phyloP scores from a whole-genome alignment of 257 asterid species.

The Solanum tacnaense region DNA sequence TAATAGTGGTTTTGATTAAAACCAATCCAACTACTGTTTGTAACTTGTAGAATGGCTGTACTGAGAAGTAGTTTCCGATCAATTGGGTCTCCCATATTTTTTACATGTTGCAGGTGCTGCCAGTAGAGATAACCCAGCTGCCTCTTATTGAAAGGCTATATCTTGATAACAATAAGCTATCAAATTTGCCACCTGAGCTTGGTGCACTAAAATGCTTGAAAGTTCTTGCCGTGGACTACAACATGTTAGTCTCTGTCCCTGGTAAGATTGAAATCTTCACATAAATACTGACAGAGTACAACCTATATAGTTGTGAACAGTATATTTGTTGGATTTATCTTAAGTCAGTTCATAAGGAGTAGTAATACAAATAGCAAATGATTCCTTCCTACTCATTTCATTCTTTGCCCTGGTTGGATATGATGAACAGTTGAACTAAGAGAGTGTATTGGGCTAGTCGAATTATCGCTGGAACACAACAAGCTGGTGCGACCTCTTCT shows the following conservation, averaged over 20 bases:
- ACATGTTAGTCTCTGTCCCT: constrained; percentile 81
- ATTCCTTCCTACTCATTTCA: constrained; percentile 8
- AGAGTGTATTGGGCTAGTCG: constrained; percentile 77
- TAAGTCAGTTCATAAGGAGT: neutral
- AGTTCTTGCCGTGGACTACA: constrained; percentile 88
- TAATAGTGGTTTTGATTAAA: neutral
- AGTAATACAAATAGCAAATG: neutral
- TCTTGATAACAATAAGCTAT: constrained; percentile 82
- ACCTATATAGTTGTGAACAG: neutral
- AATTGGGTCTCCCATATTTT: neutral
- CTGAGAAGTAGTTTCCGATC: neutral
- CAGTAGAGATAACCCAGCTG: constrained; percentile 78
- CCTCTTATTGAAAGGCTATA: constrained; percentile 90
- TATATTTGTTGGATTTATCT: neutral
- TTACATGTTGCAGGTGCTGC: constrained; percentile 49
- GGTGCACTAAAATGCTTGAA: constrained; percentile 79
- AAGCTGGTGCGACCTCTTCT: constrained; percentile 97
- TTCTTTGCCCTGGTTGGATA: constrained; percentile 14
- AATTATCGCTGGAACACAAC: constrained; percentile 97
- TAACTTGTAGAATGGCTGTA: neutral
- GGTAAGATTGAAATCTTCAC: constrained; percentile 41
- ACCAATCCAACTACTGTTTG: neutral
- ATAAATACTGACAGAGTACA: neutral
- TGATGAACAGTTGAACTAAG: constrained; percentile 69
- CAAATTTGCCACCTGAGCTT: constrained; percentile 90